Base-by-base conservation (phyloP, 148 eudicot genomes). In the Vaccinium myrtillus region DNA sequence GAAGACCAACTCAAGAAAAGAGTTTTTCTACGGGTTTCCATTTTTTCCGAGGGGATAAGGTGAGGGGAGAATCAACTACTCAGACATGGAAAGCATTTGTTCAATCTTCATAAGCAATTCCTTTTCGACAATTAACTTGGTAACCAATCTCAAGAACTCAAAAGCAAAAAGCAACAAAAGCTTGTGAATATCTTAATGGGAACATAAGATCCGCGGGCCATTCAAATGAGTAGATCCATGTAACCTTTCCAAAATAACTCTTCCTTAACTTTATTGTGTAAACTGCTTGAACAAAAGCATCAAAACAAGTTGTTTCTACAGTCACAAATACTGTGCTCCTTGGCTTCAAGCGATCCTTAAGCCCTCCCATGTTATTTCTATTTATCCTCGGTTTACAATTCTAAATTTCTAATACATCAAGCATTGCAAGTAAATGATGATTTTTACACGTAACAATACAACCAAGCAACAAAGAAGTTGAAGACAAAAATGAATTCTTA, bases 161-260 rank as follows among this genome's bases (percentile, higher is more conserved):
- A 69, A 49, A 54, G 25, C 15, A 8, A 76, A 43, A 30, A 63
- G 70, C 3, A 63, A 69, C 56, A 5, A 25, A 85, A 56, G 56
- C 27, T 84, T 70, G 77, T 50, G 83, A 73, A 63, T 91, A 94
- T 94, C 99, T 87, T 91, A 63, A 89, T 84, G 51, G 97, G 99
- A 78, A 92, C 81, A 89, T 91, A 93, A n/a, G 98, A 88, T 78
- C 95, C 97, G 82, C 94, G 93, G 5, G 98, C 98, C 92, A 93
- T 93, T 91, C 92, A 97, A 86, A 93, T 91, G 76, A 96, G 88
- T 84, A 94, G 95, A 70, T 91, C 90, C 15, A 92, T 93, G 85
- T 91, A 94, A 74, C 98, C 98, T 90, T 91, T 91, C 53, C 85
- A 88, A 75, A 87, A 91, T 74, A 96, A 85, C 79, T 87, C 91